A percentile compares a stretch with the other conserved stretches of the same genome.
Evolutionary conservation across 2,329 filamentous ascomycete genomes (phyloP).

Genomic region (Fusarium sp.): DNA sequence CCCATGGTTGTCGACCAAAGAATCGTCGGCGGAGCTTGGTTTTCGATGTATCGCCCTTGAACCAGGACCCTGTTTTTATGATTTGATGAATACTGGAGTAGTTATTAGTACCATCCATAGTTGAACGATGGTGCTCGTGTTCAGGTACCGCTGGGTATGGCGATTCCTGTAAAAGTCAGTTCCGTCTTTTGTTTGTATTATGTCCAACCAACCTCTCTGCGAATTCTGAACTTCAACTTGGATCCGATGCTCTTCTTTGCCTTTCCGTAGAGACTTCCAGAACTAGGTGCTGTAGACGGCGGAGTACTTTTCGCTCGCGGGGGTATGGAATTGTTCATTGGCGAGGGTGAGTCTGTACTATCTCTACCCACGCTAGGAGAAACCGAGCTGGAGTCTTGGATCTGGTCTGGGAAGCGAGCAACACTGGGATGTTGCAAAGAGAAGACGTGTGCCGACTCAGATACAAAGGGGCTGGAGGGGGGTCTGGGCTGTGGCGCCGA

Average conservation of each 20-base stretch:
- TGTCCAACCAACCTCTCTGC: constrained; percentile 24
- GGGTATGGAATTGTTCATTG: neutral
- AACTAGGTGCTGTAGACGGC: constrained; percentile 4
- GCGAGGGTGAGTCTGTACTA: constrained; percentile 26
- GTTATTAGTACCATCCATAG: constrained; percentile 29
- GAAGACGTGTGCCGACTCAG: constrained; percentile 62
- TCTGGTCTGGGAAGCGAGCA: constrained; percentile 12
- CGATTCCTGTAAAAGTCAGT: constrained; percentile 26
- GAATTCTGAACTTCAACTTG: constrained; percentile 32
- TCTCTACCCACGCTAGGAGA: constrained; percentile 5
- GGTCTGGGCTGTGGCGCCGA: constrained; percentile 27
- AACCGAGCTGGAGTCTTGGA: constrained; percentile 11
- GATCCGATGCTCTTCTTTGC: constrained; percentile 44
- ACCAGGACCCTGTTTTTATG: constrained; percentile 45
- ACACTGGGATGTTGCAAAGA: constrained; percentile 57
- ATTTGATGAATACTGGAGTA: constrained; percentile 37
- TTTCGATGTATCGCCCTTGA: constrained; percentile 51
- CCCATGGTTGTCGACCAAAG: constrained; percentile 58
- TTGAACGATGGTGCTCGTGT: constrained; percentile 8
- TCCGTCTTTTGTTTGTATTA: neutral
- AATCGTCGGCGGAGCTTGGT: constrained; percentile 52
- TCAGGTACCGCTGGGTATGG: constrained; percentile 37
- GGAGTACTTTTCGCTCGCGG: neutral
- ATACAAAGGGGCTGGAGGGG: constrained; percentile 58
- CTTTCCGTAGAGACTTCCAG: constrained; percentile 32